Conservation (phyloP, 257 asterid genomes). For the Capsicum pubescens region DNA sequence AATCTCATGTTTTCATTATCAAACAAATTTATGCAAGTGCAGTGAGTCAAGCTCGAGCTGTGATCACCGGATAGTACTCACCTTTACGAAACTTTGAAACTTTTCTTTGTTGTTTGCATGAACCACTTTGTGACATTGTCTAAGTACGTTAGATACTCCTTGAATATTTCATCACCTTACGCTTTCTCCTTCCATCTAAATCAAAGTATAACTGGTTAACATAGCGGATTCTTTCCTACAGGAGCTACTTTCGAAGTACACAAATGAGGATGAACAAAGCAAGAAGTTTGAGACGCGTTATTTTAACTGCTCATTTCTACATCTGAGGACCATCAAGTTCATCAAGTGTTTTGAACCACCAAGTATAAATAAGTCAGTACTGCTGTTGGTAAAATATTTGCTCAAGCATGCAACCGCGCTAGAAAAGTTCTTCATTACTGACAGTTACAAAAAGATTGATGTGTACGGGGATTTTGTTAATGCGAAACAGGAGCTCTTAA, state of each 20-base stretch:
- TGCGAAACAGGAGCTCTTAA: background rate
- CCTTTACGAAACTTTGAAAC: background rate
- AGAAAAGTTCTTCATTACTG: background rate
- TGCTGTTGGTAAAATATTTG: background rate
- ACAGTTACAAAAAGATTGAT: background rate
- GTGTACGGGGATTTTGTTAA: background rate
- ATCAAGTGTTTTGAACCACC: background rate
- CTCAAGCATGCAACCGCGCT: background rate
- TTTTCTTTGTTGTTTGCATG: background rate
- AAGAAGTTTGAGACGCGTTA: background rate
- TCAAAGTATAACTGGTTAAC: background rate
- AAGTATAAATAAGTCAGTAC: background rate
- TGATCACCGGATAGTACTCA: background rate
- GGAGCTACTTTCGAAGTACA: background rate
- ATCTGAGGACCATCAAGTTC: background rate
- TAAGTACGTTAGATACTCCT: background rate
- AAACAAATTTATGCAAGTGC: no score
- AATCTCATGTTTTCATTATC: background rate
- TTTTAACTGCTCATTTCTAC: background rate
- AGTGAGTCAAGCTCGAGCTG: no score
- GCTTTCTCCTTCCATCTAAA: background rate
- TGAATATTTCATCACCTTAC: background rate
- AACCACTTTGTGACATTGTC: background rate
- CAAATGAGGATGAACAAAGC: background rate
- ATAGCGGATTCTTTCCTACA: background rate